A percentile compares a stretch with the other conserved stretches of the same genome.
Evolutionary conservation across 805 yeast genomes (phyloP).

Genomic region (Lachancea cidri): DNA sequence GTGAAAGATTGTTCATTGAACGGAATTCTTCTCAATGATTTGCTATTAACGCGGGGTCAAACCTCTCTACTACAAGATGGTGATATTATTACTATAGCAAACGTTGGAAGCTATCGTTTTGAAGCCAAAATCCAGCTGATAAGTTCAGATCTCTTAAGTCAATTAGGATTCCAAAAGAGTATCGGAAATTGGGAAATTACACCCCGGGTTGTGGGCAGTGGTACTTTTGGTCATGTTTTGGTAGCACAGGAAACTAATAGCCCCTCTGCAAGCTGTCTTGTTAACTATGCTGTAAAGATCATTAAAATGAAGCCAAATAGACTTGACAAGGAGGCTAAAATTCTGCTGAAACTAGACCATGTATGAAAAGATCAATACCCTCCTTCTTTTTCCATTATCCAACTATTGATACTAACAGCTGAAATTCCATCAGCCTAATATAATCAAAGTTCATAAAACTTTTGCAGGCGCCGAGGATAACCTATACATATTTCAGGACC

Average conservation of each 20-base stretch:
- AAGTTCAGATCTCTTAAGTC: constrained; percentile 16
- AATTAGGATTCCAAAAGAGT: constrained; percentile 18
- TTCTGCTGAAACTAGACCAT: constrained; percentile 38
- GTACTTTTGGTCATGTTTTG: constrained; percentile 53
- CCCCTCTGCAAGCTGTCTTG: constrained; percentile 20
- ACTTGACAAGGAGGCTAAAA: constrained; percentile 40
- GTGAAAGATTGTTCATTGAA: constrained; percentile 47
- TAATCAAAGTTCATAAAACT: constrained; percentile 42
- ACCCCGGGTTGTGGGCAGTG: constrained; percentile 43
- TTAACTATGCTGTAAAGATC: constrained; percentile 47
- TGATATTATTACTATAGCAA: constrained; percentile 38
- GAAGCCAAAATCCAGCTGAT: constrained; percentile 6
- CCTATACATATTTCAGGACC: constrained; percentile 44
- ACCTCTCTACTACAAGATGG: constrained; percentile 34
- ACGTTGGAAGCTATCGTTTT: constrained; percentile 24
- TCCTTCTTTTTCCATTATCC: neutral
- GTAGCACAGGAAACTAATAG: constrained; percentile 8
- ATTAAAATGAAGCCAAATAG: constrained; percentile 30
- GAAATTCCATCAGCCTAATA: constrained; percentile 37
- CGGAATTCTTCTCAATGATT: constrained; percentile 45
- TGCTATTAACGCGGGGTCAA: constrained; percentile 27
- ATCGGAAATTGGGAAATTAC: constrained; percentile 40
- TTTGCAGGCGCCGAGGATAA: constrained; percentile 20
- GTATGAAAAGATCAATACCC: constrained; percentile 26
- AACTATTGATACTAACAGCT: constrained; percentile 10